These are phyloP conservation scores for Ramularia collo-cygni DNA, from an alignment of 2,329 filamentous ascomycete genomes.

Conservation along the genomic window DNA sequence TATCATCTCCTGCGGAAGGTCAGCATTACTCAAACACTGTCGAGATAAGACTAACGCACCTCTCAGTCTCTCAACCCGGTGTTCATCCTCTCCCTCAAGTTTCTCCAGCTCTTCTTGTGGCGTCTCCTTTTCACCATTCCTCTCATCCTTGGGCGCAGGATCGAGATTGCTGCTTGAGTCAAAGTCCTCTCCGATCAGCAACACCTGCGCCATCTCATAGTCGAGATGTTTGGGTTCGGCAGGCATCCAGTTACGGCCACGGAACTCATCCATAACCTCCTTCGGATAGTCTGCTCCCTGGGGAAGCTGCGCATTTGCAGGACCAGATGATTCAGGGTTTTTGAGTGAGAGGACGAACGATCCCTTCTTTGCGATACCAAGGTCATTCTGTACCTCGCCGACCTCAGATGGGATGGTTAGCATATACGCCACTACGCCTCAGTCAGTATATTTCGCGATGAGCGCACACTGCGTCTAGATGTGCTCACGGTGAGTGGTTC, in stretches of 20 bases:
- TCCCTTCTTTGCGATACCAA: constrained; percentile 64
- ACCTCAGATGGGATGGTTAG: constrained; percentile 65
- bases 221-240: constrained; percentile 57
- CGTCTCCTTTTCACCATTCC: constrained; percentile 50
- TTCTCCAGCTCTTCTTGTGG: constrained; percentile 66
- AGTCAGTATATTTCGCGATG: no score
- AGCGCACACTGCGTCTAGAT: no score
- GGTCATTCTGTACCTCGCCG: constrained; percentile 65
- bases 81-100: constrained; percentile 66
- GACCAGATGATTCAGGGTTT: constrained; percentile 66
- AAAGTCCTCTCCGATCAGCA: constrained; percentile 66
- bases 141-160: constrained; percentile 50
- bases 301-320: constrained; percentile 56
- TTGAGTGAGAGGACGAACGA: constrained; percentile 75
- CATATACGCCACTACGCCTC: constrained; percentile 57
- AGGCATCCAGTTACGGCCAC: constrained; percentile 65
- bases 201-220: constrained; percentile 66
- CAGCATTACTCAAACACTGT: constrained; percentile 7
- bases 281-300: constrained; percentile 63
- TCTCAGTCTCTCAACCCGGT: constrained; percentile 55
- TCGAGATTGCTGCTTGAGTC: constrained; percentile 53
- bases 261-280: constrained; percentile 68
- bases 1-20: constrained; percentile 45
- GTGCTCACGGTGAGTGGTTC: constrained; percentile 50
- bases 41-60: constrained; percentile 28